A percentile compares a stretch with the other conserved stretches of the same genome.
phyloP scores from a whole-genome alignment of 139 green algal species.

The Astrephomene gubernaculifera region DNA sequence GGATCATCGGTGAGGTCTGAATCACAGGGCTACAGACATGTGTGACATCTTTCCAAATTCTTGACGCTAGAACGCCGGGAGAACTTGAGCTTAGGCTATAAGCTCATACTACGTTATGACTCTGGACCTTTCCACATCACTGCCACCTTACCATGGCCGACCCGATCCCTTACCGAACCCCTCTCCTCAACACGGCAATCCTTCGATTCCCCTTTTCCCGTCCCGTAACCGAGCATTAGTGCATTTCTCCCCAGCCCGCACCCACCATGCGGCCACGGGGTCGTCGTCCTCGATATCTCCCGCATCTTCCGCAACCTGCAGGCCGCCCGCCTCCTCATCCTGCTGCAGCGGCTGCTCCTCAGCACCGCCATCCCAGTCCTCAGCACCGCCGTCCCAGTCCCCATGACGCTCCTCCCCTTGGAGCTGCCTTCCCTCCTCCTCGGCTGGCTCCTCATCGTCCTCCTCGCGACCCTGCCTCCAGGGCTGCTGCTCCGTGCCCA shows the following conservation, averaged over 20 bases:
- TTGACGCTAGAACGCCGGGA: not conserved
- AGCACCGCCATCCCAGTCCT: not conserved
- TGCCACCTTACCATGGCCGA: no score
- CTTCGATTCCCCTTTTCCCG: not conserved
- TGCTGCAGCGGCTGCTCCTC: not conserved
- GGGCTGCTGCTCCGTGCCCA: not conserved
- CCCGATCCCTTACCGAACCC: no score
- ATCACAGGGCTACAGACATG: not conserved
- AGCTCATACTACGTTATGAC: not conserved
- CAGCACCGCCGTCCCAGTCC: not conserved
- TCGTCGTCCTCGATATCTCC: not conserved
- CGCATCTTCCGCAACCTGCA: not conserved
- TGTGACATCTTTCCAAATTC: not conserved
- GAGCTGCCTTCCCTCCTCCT: not conserved
- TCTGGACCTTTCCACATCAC: not conserved
- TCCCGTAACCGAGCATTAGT: no score
- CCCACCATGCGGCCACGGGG: constrained; percentile 34
- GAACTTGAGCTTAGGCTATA: not conserved
- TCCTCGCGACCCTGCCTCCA: not conserved
- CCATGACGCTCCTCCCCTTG: not conserved
- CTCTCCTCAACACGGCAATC: not conserved
- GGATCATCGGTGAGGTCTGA: not conserved
- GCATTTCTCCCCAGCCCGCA: no score
- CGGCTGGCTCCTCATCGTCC: not conserved
- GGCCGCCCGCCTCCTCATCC: not conserved